Evolutionary conservation across 2,329 filamentous ascomycete species (phyloP).

Genomic region (Tolypocladium ophioglossoides): DNA sequence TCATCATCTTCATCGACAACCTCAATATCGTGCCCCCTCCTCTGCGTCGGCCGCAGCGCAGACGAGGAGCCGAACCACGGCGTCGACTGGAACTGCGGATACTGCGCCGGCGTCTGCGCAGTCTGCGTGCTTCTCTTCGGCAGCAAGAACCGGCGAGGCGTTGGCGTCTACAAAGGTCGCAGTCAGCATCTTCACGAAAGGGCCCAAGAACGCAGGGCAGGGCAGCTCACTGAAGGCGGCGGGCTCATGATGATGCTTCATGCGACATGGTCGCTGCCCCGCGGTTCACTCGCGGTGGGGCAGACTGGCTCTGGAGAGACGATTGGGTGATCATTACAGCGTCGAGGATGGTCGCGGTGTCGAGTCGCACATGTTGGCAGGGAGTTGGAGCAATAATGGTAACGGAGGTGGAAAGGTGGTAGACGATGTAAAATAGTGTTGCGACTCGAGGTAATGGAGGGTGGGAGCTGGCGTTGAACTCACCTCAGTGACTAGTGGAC

Average conservation of each 20-base stretch:
- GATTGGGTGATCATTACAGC: not conserved
- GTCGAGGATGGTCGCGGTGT: not conserved
- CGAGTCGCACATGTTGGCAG: not conserved
- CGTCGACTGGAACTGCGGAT: conserved; percentile 25
- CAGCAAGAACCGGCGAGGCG: conserved; percentile 27
- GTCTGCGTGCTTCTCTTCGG: conserved; percentile 21
- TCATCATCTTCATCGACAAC: conserved; percentile 19
- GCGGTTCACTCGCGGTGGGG: not conserved
- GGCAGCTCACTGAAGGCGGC: conserved; percentile 5
- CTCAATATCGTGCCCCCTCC: conserved; percentile 17
- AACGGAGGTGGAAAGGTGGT: not conserved
- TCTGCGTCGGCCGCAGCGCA: conserved; percentile 16
- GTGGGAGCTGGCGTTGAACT: no score
- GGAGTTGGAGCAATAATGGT: not conserved
- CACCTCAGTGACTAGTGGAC: no score
- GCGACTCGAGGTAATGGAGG: not conserved
- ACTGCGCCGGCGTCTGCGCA: conserved; percentile 19
- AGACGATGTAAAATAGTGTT: no score
- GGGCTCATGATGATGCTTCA: conserved; percentile 12
- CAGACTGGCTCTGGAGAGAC: not conserved
- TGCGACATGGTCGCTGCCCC: not conserved
- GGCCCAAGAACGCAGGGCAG: not conserved
- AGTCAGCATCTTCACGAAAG: not conserved
- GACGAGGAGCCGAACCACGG: conserved; percentile 27
- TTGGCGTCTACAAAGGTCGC: conserved; percentile 21